Evolutionary conservation across 108 stramenopile genomes (phyloP).

Genomic region (Mediolabrus comicus): DNA sequence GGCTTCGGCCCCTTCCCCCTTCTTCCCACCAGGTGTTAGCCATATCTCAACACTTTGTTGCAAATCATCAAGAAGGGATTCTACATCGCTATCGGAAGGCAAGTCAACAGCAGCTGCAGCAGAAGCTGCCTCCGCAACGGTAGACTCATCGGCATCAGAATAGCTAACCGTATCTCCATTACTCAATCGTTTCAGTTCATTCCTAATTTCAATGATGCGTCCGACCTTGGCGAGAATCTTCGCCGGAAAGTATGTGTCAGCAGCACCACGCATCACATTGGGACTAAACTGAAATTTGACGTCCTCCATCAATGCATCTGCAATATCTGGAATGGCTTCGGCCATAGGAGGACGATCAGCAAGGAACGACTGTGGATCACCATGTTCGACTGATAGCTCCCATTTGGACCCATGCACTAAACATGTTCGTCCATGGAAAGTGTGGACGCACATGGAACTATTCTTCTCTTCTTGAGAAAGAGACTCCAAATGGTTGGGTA

Average conservation of each 20-base stretch:
- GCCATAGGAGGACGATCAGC: slow-evolving; percentile 66
- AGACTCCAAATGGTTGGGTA: slow-evolving; percentile 73
- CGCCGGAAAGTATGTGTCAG: slow-evolving; percentile 94
- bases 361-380: slow-evolving; percentile 56
- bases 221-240: slow-evolving; percentile 92
- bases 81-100: slow-evolving; percentile 52
- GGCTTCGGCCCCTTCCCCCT: slow-evolving; percentile 79
- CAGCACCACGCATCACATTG: slow-evolving; percentile 85
- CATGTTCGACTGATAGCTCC: slow-evolving; percentile 33
- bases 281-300: slow-evolving; percentile 62
- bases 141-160: slow-evolving; percentile 30
- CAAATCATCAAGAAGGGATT: slow-evolving; percentile 58
- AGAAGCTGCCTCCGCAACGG: slow-evolving; percentile 27
- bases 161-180: slow-evolving; percentile 35
- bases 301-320: slow-evolving; percentile 52
- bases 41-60: slow-evolving; percentile 77
- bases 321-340: slow-evolving; percentile 45
- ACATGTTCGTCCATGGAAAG: slow-evolving; percentile 46
- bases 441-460: slow-evolving; percentile 32
- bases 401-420: slow-evolving; percentile 31
- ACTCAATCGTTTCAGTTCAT: slow-evolving; percentile 61
- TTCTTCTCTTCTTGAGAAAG: slow-evolving; percentile 17
- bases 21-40: slow-evolving; percentile 66
- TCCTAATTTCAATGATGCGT: slow-evolving; percentile 79
- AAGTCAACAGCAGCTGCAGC: slow-evolving; percentile 52